Conservation (phyloP, 768 basidiomycete genomes). For the Auriscalpium orientale region DNA sequence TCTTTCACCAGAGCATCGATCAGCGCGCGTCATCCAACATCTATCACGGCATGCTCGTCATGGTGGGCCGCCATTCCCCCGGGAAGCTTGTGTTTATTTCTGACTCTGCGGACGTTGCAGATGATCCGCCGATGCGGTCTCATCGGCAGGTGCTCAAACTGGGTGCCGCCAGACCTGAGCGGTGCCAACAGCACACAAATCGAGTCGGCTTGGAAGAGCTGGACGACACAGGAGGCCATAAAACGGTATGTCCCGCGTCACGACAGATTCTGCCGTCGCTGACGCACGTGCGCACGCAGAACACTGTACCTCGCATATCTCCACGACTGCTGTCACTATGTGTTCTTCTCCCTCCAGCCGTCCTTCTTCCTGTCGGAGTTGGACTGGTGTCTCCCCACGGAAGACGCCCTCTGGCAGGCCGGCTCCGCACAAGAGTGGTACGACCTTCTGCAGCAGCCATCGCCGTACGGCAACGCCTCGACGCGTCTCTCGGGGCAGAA, state of each 20-base stretch:
- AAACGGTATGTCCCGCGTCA: constrained; percentile 33
- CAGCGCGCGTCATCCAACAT: constrained; percentile 35
- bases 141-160: constrained; percentile 33
- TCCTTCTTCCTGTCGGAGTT: constrained; percentile 39
- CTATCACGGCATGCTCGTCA: constrained; percentile 47
- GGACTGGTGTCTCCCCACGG: constrained; percentile 41
- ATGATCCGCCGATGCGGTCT: constrained; percentile 29
- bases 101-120: constrained; percentile 8
- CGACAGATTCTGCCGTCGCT: no score
- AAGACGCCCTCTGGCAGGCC: constrained; percentile 42
- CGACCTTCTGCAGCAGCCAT: constrained; percentile 30
- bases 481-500: constrained; percentile 9
- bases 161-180: constrained; percentile 27
- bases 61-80: constrained; percentile 27
- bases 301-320: constrained; percentile 33
- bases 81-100: not conserved
- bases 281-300: not conserved
- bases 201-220: constrained; percentile 40
- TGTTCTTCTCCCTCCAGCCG: constrained; percentile 39
- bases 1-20: constrained; percentile 37
- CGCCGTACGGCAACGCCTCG: constrained; percentile 15
- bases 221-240: constrained; percentile 43
- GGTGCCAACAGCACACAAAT: constrained; percentile 23
- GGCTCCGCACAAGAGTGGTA: constrained; percentile 39
- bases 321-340: constrained; percentile 42